These are phyloP conservation scores for Chamaecyparis obtusa DNA, from an alignment of 75 land plant genomes.

Conservation along the genomic window DNA sequence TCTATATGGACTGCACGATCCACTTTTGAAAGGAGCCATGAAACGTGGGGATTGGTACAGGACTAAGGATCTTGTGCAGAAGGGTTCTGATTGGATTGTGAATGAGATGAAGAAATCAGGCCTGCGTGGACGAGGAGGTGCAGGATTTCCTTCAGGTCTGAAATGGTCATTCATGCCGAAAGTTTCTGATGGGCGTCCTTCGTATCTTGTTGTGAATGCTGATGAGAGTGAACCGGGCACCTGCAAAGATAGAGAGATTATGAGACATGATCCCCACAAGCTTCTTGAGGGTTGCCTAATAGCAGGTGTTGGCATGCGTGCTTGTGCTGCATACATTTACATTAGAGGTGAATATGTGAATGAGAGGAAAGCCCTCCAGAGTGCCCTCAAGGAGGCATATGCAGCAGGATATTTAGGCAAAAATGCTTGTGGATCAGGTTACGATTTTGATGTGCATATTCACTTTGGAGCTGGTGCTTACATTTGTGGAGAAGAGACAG, in stretches of 20 bases:
- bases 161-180: conserved; percentile 99
- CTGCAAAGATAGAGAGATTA: conserved; percentile 92
- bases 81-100: conserved; percentile 95
- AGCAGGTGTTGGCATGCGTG: conserved; percentile 87
- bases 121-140: conserved; percentile 90
- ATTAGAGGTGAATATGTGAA: conserved; percentile 96
- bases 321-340: conserved; percentile 88
- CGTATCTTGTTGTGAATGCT: conserved; percentile 93
- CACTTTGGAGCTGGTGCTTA: conserved; percentile 98
- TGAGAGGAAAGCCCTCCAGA: conserved; percentile 66
- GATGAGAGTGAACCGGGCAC: conserved; percentile 99
- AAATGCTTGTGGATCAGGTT: conserved; percentile 94
- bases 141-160: conserved; percentile 93
- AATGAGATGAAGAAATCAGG: conserved; percentile 95
- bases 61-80: conserved; percentile 84
- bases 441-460: conserved; percentile 90
- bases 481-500: conserved; percentile 87
- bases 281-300: conserved; percentile 35
- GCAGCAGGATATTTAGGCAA: conserved; percentile 83
- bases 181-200: conserved; percentile 91
- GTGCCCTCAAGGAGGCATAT: conserved; percentile 84
- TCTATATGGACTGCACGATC: conserved; percentile 83
- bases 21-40: conserved; percentile 81
- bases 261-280: conserved; percentile 97
- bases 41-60: conserved; percentile 91